These are phyloP conservation scores for Andrographis paniculata DNA, from an alignment of 305 asterid species.

Conservation along the genomic window DNA sequence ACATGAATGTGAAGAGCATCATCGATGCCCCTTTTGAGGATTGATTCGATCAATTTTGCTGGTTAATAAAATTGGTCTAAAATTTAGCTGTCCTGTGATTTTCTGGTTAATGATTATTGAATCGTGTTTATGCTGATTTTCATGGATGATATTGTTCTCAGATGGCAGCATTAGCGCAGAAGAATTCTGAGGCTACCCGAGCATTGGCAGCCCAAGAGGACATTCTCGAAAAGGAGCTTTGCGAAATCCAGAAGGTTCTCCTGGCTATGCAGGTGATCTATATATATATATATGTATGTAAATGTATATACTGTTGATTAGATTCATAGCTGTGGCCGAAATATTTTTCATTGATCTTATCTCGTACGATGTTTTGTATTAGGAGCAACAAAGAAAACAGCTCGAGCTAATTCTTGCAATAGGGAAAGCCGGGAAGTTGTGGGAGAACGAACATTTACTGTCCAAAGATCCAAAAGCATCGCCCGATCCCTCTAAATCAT, in stretches of 20 bases:
- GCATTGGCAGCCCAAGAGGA: slow-evolving; percentile 74
- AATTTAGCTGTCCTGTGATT: no score
- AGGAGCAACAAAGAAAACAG: slow-evolving; percentile 90
- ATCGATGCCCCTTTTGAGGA: no score
- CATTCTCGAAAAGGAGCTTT: slow-evolving; percentile 61
- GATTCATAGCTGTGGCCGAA: no score
- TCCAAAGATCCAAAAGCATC: slow-evolving; percentile 21
- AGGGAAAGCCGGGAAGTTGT: slow-evolving; percentile 50
- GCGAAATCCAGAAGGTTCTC: slow-evolving; percentile 71
- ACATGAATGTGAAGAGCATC: no score
- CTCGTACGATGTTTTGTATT: no score
- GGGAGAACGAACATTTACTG: slow-evolving; percentile 29
- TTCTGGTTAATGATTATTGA: no score
- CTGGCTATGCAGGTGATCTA: slow-evolving; percentile 98
- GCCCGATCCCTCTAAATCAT: slow-evolving; percentile 22
- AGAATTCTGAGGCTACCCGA: slow-evolving; percentile 73
- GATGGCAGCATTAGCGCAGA: slow-evolving; percentile 74
- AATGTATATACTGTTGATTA: no score
- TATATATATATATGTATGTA: no score
- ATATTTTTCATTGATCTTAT: no score
- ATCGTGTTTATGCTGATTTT: no score
- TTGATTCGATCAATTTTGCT: no score
- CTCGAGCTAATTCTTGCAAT: slow-evolving; percentile 74
- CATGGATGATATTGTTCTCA: slow-evolving; percentile 11
- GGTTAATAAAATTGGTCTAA: no score